Percentiles rank a stretch among this genome's conserved stretches.
Evolutionary conservation across 2,329 filamentous ascomycete species (phyloP).

Genomic region (Tolypocladium tundrense): DNA sequence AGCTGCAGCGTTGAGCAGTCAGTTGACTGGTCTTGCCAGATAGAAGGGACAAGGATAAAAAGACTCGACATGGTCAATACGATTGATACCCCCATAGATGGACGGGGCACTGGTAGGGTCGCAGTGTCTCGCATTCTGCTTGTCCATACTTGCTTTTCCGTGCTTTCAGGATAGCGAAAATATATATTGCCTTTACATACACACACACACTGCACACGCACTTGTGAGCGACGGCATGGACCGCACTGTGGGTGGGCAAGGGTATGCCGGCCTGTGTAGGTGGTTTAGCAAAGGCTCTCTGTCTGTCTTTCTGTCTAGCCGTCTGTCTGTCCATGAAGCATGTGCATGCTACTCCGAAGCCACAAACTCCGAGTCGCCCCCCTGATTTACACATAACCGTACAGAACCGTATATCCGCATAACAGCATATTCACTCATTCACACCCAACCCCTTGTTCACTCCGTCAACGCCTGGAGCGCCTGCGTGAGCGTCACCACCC

Average conservation of each 20-base stretch:
- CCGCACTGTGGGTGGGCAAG: not conserved
- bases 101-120: not conserved
- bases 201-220: too few species aligned
- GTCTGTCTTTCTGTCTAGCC: not conserved
- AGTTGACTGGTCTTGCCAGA: not conserved
- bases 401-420: not conserved
- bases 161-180: not conserved
- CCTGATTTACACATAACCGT: not conserved
- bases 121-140: not conserved
- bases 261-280: not conserved
- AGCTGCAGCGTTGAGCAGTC: not conserved
- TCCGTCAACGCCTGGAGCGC: slow-evolving; percentile 46
- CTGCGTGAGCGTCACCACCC: slow-evolving; percentile 46
- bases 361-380: not conserved
- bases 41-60: not conserved
- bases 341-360: not conserved
- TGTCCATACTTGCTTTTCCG: not conserved
- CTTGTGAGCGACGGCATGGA: not conserved
- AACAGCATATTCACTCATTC: not conserved
- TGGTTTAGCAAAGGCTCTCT: not conserved
- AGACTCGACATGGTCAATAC: not conserved
- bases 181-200: not conserved
- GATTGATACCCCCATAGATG: slow-evolving; percentile 6
- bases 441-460: slow-evolving; percentile 21
- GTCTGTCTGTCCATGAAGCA: not conserved